Evolutionary conservation across 2,329 filamentous ascomycete species (phyloP), one percentile per base, ranked within the genome.

Genomic region (Pyrenochaeta sp.): DNA sequence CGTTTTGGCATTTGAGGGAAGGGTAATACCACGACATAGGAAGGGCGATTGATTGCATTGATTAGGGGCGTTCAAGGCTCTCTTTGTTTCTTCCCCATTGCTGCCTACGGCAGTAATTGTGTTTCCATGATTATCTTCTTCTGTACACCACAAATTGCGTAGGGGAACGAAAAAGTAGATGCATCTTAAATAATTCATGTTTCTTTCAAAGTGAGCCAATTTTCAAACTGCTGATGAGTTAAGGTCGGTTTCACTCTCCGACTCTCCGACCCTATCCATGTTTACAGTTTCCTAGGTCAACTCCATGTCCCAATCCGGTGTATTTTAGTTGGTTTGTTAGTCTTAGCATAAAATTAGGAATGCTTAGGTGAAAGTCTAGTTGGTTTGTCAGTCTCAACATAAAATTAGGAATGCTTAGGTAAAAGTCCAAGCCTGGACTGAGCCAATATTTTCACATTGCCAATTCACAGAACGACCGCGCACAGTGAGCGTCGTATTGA

Each of bases 171-270:
- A 39, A 27, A 39, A 39, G 36, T 39, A 39, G 36, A 39, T 21
- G 36, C 36, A 39, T 39, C 36, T 23, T 12, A 21, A n/a, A 7
- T 31, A 41, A 42, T 27, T 39, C 39, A 42, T 51, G 32, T 40
- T 42, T 37, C 37, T 40, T 17, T 42, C 30, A n/a, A 20, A 41
- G 23, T 4, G 11, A n/a, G 33, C n/a, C 7, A 36, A 33, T 33
- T n/a, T 12, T 33, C 20, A 14, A 33, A 11, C 7, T 33, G 12
- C 15, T 7, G 31, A 11, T 14, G 31, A 33, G 31, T 33, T 33
- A 33, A 33, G 12, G 12, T 33, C 31, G 31, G 31, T n/a, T 33
- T 14, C 5, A 33, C 12, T 11, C 31, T 14, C 31, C 15, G 12
- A 11, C 10, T 14, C 7, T 33, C 31, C n/a, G n/a, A n/a, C n/a